Base-by-base conservation (phyloP, 2,329 filamentous ascomycete genomes). In the Clonostachys sp. region DNA sequence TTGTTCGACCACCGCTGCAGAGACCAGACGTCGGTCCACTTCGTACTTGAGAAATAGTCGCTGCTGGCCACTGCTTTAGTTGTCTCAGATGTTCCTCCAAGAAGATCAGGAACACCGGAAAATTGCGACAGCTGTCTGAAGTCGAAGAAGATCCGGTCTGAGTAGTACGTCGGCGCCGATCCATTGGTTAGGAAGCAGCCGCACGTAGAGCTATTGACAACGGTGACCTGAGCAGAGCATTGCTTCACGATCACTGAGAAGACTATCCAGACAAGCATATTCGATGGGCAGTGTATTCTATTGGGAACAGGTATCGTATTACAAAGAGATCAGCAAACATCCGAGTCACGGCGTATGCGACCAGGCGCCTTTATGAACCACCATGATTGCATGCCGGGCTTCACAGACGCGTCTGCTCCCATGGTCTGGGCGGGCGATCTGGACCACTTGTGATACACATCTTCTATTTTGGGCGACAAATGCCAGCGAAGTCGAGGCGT, bases 181-280 rank as follows among this genome's bases (percentile, higher is more conserved):
- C 65, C 71, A 53, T 78, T 76, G 54, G 70, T 75, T 44, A 73
- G 57, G 53, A 68, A 80, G 56, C 76, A 78, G 48, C 64, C 62
- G 57, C 76, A 79, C 24, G 24, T 6, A 4, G 24, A 30, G 40
- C 61, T 55, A 24, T 60, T 55, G 45, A 68, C 65, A 12, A 62
- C 54, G 16, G 45, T 44, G 42, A 46, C 44, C 20, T 40, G 46
- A 41, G 17, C 38, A 33, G 50, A 46, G 39, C 24, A 30, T 30
- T 30, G 24, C 24, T 30, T 50, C 41, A 44, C 47, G 18, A n/a
- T 36, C 30, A 35, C 40, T 5, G 38, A 13, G 14, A 44, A 16
- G 5, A 34, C 41, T 24, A 57, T 41, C 12, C 48, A 24, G 16
- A 33, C 12, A 18, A 44, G 36, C 36, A 39, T 18, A 18, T 39